A percentile compares a stretch with the other conserved stretches of the same genome.
These are phyloP conservation scores for Fusarium euwallaceae DNA, from an alignment of 2,329 filamentous ascomycete genomes.

Conservation along the genomic window DNA sequence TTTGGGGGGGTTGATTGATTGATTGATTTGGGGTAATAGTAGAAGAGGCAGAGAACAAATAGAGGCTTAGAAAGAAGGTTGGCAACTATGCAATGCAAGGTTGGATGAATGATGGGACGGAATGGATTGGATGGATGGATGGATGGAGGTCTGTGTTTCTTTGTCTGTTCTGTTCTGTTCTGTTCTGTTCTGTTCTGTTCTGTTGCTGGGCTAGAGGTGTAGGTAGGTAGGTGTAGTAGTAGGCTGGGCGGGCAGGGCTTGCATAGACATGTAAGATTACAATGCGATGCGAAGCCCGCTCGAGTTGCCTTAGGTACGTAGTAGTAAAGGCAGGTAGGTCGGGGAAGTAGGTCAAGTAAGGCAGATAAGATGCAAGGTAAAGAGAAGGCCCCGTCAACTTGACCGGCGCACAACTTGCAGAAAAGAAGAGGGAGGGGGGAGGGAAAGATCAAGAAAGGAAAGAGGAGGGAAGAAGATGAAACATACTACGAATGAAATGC, in stretches of 20 bases:
- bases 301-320: background rate
- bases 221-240: background rate
- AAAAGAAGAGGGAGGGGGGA: conserved; percentile 9
- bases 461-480: conserved; percentile 29
- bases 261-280: background rate
- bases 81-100: conserved; percentile 31
- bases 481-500: conserved; percentile 22
- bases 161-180: too few species aligned
- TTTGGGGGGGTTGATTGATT: background rate
- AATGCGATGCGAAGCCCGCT: background rate
- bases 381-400: conserved; percentile 11
- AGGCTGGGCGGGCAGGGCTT: background rate
- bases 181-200: background rate
- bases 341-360: background rate
- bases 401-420: conserved; percentile 3
- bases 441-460: conserved; percentile 15
- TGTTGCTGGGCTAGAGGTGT: background rate
- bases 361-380: background rate
- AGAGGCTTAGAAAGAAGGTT: conserved; percentile 25
- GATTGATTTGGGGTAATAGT: conserved; percentile 6
- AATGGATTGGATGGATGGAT: background rate
- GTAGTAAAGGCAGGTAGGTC: background rate
- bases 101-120: conserved; percentile 16
- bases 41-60: conserved; percentile 9
- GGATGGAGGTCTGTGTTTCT: background rate